Percentiles rank a stretch among this genome's conserved stretches.
phyloP scores from a whole-genome alignment of 177 flowering plant species.

The Vitis hybrid region DNA sequence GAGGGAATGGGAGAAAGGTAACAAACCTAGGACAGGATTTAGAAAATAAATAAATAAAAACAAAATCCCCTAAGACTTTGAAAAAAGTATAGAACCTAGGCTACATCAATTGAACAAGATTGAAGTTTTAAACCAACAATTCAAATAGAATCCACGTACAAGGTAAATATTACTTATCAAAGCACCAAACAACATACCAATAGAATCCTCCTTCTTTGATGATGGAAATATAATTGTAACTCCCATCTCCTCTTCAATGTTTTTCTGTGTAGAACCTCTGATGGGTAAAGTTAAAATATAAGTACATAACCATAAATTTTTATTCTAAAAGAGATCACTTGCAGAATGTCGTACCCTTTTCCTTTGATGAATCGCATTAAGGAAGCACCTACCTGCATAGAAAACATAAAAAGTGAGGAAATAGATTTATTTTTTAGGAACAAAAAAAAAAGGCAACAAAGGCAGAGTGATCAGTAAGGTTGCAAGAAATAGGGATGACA shows the following conservation, averaged over 20 bases:
- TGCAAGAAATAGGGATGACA: background rate
- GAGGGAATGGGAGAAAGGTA: too few relatives aligned
- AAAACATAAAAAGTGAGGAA: background rate
- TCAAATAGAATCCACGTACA: background rate
- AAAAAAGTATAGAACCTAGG: background rate
- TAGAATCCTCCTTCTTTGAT: conserved; percentile 46
- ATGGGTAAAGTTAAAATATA: background rate
- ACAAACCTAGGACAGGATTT: too few relatives aligned
- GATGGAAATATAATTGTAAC: conserved; percentile 70
- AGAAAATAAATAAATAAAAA: background rate
- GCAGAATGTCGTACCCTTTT: conserved; percentile 37
- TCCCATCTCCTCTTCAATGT: conserved; percentile 65
- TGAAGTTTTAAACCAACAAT: background rate
- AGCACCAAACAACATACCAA: conserved; percentile 44
- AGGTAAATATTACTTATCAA: background rate
- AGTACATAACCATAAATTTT: background rate
- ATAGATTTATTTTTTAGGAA: background rate
- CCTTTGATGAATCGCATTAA: conserved; percentile 49
- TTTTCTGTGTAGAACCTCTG: conserved; percentile 66
- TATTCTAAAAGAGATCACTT: background rate
- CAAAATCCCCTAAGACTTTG: background rate
- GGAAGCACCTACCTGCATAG: conserved; percentile 58
- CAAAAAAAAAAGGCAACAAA: background rate
- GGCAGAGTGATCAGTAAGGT: background rate
- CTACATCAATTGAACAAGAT: background rate